Conservation (phyloP, 2,329 filamentous ascomycete genomes). For the Arachnopeziza araneosa region DNA sequence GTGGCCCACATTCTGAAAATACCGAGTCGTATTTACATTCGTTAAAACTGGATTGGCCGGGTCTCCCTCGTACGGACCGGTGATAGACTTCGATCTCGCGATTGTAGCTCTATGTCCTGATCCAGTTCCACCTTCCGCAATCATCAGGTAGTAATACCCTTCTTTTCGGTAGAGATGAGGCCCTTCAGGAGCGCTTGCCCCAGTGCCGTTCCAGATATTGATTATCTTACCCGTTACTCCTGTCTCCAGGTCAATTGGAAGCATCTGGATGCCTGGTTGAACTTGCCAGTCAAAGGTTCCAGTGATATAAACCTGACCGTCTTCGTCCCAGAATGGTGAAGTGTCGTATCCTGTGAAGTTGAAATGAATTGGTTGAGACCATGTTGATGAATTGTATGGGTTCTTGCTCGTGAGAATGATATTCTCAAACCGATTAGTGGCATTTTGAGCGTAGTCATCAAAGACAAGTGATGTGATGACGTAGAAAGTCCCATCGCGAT, state of each 20-base stretch:
- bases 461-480: slow-evolving; percentile 37
- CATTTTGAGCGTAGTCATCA: slow-evolving; percentile 35
- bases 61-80: slow-evolving; percentile 41
- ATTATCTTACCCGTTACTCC: slow-evolving; percentile 38
- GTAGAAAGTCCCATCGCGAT: slow-evolving; percentile 40
- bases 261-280: slow-evolving; percentile 36
- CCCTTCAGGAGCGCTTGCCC: slow-evolving; percentile 42
- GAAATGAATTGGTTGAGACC: slow-evolving; percentile 43
- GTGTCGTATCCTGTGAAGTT: slow-evolving; percentile 48
- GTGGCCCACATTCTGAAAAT: slow-evolving; percentile 50
- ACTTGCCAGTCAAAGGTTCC: slow-evolving; percentile 36
- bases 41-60: slow-evolving; percentile 42
- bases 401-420: slow-evolving; percentile 38
- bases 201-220: slow-evolving; percentile 44
- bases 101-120: slow-evolving; percentile 44
- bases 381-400: slow-evolving; percentile 34
- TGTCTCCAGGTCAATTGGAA: slow-evolving; percentile 36
- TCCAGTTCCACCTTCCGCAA: slow-evolving; percentile 49
- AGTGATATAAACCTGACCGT: slow-evolving; percentile 47
- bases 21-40: slow-evolving; percentile 38
- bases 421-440: slow-evolving; percentile 36
- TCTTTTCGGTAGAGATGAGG: slow-evolving; percentile 49
- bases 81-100: slow-evolving; percentile 37
- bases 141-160: slow-evolving; percentile 47
- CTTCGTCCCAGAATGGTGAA: slow-evolving; percentile 49